phyloP scores from a whole-genome alignment of 2,329 filamentous ascomycete genomes.

The Metarhizium humberi region DNA sequence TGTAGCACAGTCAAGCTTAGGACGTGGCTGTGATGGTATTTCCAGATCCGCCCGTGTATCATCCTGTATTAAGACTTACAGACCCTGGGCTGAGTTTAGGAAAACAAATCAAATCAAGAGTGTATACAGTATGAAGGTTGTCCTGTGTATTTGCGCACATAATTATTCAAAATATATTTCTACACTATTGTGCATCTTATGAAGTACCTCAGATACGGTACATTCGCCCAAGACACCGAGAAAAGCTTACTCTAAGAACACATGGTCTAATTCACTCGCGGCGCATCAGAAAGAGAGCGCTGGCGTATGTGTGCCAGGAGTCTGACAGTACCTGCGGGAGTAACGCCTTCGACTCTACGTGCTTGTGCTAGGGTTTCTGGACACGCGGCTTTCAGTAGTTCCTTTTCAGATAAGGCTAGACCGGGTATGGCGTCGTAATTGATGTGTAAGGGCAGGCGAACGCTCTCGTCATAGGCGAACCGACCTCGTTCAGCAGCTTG shows the following conservation, averaged over 20 bases:
- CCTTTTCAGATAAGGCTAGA: slow-evolving; percentile 70
- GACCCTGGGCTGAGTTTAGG: not conserved
- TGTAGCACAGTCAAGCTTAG: not conserved
- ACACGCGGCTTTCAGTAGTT: slow-evolving; percentile 56
- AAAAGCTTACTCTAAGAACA: not conserved
- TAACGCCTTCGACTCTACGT: slow-evolving; percentile 72
- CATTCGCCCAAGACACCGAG: not conserved
- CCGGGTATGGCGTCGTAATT: slow-evolving; percentile 68
- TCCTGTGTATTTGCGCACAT: not conserved
- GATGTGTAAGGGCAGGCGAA: slow-evolving; percentile 62
- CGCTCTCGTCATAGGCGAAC: slow-evolving; percentile 67
- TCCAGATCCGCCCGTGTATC: not conserved
- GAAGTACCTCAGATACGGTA: not conserved
- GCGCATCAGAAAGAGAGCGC: not conserved
- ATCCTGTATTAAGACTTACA: not conserved
- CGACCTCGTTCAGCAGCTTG: slow-evolving; percentile 58
- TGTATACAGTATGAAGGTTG: not conserved
- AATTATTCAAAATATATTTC: not conserved
- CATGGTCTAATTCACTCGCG: not conserved
- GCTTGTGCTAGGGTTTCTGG: slow-evolving; percentile 88
- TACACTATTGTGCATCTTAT: not conserved
- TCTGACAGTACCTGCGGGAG: slow-evolving; percentile 48
- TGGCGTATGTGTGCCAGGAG: slow-evolving; percentile 53
- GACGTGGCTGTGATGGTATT: not conserved
- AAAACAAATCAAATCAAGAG: not conserved